Evolutionary conservation across 225 moss, liverwort and hornwort genomes (phyloP), one percentile per base, ranked within the genome.

Genomic region (Climacium dendroides): DNA sequence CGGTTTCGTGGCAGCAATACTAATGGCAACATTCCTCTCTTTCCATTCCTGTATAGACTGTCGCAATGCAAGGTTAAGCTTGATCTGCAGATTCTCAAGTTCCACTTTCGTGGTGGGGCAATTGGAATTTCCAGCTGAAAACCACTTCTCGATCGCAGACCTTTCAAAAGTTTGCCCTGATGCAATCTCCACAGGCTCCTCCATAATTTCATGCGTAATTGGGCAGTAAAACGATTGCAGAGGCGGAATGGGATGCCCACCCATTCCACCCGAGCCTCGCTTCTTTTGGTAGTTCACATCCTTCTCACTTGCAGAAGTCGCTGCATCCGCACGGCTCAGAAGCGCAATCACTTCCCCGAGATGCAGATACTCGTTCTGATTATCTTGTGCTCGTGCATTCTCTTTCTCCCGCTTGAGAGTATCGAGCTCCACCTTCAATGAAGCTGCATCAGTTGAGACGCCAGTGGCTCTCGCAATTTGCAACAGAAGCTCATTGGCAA

Each of bases 41-140:
- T 90, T 97, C 98, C 98, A 98, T 84, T 98, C 98, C 86, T 96
- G 94, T 71, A 98, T 96, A 15, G 96, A 95, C 65, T 98, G 96
- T 53, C 93, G 90, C 80, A 98, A 86, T 41, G 97, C 92, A 83
- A 95, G 94, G 72, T 98, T 98, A 19, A 94, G 85, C 88, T 97
- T 97, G 53, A 96, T 94, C 67, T 97, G 94, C 65, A 96, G 88
- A 85, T 85, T 95, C 47, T 92, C 94, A 63, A 98, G 92, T 23
- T 98, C 96, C 18, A 95, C 92, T 61, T 95, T 98, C 23, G 98
- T 98, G 23, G 91, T 94, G 47, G 98, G 98, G 86, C 98, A 98
- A 47, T 87, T 95, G 39, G 86, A 93, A 55, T 98, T 92, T 34
- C 98, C 98, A 54, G 92, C 89, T 62, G 90, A 92, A 60, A 98